These are phyloP conservation scores for Yarrowia phangngaensis DNA, from an alignment of 805 yeast genomes.

Conservation along the genomic window DNA sequence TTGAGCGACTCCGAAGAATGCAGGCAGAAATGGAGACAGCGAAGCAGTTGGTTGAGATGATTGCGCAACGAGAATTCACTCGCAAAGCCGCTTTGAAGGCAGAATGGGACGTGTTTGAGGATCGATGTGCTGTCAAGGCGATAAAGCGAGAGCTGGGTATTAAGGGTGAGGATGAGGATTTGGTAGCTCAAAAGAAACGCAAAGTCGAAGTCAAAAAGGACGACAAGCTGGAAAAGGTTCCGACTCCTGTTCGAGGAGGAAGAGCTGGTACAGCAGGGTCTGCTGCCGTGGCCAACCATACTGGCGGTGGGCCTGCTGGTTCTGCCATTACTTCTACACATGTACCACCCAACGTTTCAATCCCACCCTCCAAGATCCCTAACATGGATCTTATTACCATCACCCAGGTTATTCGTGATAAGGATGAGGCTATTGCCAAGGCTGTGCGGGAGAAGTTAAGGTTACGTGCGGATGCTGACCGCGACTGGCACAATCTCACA, in stretches of 20 bases:
- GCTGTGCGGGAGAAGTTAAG: constrained; percentile 85
- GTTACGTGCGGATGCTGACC: constrained; percentile 59
- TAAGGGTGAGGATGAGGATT: constrained; percentile 79
- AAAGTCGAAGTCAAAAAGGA: constrained; percentile 33
- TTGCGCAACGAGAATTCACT: constrained; percentile 69
- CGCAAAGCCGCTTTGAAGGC: constrained; percentile 57
- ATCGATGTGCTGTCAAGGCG: constrained; percentile 65
- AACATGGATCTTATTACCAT: constrained; percentile 86
- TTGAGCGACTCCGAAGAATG: constrained; percentile 71
- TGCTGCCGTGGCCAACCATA: constrained; percentile 34
- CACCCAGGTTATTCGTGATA: constrained; percentile 65
- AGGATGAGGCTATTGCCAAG: constrained; percentile 69
- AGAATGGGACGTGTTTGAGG: constrained; percentile 66
- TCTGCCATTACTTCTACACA: constrained; percentile 34
- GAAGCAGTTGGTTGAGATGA: constrained; percentile 59
- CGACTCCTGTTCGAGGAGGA: constrained; percentile 28
- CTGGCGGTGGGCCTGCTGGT: constrained; percentile 28
- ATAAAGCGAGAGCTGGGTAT: constrained; percentile 72
- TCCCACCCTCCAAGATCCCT: constrained; percentile 89
- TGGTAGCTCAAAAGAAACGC: constrained; percentile 68
- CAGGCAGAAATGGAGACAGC: constrained; percentile 77
- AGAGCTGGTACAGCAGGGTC: constrained; percentile 34
- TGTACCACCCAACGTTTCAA: constrained; percentile 56
- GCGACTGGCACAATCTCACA: constrained; percentile 73
- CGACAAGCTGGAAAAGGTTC: constrained; percentile 29